These are phyloP conservation scores for Exophiala sp. DNA, from an alignment of 2,329 filamentous ascomycete species.

Conservation along the genomic window DNA sequence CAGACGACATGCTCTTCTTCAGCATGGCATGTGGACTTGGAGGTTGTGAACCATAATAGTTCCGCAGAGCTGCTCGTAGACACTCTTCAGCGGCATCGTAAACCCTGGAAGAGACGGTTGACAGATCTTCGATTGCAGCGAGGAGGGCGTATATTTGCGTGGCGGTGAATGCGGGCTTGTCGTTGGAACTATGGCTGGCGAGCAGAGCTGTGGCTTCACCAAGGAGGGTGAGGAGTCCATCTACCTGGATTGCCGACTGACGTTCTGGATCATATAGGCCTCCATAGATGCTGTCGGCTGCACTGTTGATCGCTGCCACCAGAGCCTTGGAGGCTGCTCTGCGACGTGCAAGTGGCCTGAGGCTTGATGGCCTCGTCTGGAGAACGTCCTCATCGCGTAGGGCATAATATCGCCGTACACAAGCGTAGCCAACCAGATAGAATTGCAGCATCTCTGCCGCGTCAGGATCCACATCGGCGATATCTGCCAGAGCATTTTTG, in stretches of 20 bases:
- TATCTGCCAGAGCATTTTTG: constrained; percentile 65
- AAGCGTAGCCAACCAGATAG: constrained; percentile 88
- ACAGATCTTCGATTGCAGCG: constrained; percentile 73
- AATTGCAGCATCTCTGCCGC: constrained; percentile 80
- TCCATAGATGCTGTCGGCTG: constrained; percentile 85
- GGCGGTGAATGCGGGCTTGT: constrained; percentile 58
- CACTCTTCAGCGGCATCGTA: constrained; percentile 74
- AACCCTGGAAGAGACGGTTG: constrained; percentile 70
- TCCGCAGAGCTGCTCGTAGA: constrained; percentile 69
- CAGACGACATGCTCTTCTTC: constrained; percentile 57
- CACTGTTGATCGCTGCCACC: constrained; percentile 77
- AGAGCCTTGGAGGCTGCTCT: constrained; percentile 70
- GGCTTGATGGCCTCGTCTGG: constrained; percentile 30
- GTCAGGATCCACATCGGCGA: constrained; percentile 72
- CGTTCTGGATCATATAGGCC: constrained; percentile 79
- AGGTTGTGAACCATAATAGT: constrained; percentile 58
- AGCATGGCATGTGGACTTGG: constrained; percentile 64
- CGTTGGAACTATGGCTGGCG: constrained; percentile 48
- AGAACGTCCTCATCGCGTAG: constrained; percentile 68
- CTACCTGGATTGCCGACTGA: constrained; percentile 81
- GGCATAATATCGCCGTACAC: constrained; percentile 83
- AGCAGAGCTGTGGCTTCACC: constrained; percentile 77
- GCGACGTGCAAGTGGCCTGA: constrained; percentile 55
- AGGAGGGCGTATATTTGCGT: constrained; percentile 72
- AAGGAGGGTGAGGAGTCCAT: constrained; percentile 77